Percentiles rank a stretch among this genome's conserved stretches.
Conservation (phyloP, 495 filamentous ascomycete genomes). For the Acidiella bohemica region DNA sequence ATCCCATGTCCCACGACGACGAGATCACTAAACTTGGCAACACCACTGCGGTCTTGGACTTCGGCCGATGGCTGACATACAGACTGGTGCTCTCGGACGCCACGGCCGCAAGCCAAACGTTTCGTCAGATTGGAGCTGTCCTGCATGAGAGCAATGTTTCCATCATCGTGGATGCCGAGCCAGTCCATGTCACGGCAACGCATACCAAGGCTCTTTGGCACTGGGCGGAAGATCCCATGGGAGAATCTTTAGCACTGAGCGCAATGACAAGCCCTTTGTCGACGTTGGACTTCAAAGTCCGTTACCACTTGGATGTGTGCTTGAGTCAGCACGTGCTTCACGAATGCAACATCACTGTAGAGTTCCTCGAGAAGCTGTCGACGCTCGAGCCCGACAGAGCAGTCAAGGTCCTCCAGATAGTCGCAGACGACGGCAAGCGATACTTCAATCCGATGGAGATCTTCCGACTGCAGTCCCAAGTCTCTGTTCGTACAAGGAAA, state of each 20-base stretch:
- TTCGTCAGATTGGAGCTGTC: conserved; percentile 34
- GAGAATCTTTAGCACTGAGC: conserved; percentile 39
- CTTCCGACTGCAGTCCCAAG: conserved; percentile 41
- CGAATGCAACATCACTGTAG: conserved; percentile 53
- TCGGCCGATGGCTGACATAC: conserved; percentile 46
- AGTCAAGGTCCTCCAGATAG: conserved; percentile 46
- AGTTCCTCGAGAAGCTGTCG: conserved; percentile 51
- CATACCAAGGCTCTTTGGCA: conserved; percentile 4
- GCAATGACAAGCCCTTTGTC: conserved; percentile 26
- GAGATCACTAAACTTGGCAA: conserved; percentile 43
- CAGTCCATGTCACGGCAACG: conserved; percentile 1
- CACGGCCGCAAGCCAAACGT: conserved; percentile 8
- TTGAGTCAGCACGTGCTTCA: conserved; percentile 68
- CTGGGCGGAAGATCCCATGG: conserved; percentile 4
- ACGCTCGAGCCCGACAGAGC: conserved; percentile 36
- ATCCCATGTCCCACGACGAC: conserved; percentile 32
- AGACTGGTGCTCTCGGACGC: conserved; percentile 24
- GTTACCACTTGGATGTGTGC: conserved; percentile 89
- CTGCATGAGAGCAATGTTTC: conserved; percentile 64
- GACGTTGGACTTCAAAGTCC: conserved; percentile 52
- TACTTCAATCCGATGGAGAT: conserved; percentile 63
- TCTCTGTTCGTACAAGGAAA: conserved; percentile 36
- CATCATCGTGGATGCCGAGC: conserved; percentile 22
- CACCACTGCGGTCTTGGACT: conserved; percentile 49
- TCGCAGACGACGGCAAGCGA: conserved; percentile 43